Base-by-base conservation (phyloP, 495 filamentous ascomycete species). In the Entonaema liquescens region DNA sequence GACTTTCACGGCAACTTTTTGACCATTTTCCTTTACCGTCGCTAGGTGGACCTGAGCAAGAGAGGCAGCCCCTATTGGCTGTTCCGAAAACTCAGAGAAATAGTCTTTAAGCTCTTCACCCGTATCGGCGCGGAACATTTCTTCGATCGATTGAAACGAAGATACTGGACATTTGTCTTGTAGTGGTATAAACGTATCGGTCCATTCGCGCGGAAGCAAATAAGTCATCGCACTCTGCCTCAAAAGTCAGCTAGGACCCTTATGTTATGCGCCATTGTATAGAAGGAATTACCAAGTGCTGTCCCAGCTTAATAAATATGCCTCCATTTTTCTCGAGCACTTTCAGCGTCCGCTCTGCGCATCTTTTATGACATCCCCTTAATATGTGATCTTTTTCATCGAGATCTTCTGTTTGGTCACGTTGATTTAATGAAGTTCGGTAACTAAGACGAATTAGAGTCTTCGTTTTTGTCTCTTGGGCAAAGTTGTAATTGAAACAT, bases 231-330 rank as follows among this genome's bases (percentile, higher is more conserved):
- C 95, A 76, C 92, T 95, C 85, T 87, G 59, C 35, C 33, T 6
- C 12, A 8, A 12, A 28, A 13, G 68, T 79, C 42, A 80, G 76
- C 54, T 21, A 59, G 49, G 19, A 9, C 29, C 15, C 23, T 44
- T 26, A 49, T 17, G 29, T 25, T 25, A 8, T n/a, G 28, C 23
- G 17, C n/a, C 13, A 21, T 4, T 8, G n/a, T 11, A 23, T 44
- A n/a, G 44, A 5, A 50, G 0, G 25, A 29, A 65, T 61, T 82
- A 88, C 87, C 79, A 99, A 80, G 82, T 99, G 95, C 71, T 99
- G 95, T 23, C 95, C 95, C 26, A 99, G 81, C 79, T 99, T 99
- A 75, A 99, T 98, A 72, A 98, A 99, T 73, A 99, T 94, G 5
- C 94, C 97, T 38, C 95, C 95, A 81, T 96, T 98, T 81, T 90